A percentile compares a stretch with the other conserved stretches of the same genome.
Conservation (phyloP, 2,329 filamentous ascomycete genomes). For the Monosporascus sp. region DNA sequence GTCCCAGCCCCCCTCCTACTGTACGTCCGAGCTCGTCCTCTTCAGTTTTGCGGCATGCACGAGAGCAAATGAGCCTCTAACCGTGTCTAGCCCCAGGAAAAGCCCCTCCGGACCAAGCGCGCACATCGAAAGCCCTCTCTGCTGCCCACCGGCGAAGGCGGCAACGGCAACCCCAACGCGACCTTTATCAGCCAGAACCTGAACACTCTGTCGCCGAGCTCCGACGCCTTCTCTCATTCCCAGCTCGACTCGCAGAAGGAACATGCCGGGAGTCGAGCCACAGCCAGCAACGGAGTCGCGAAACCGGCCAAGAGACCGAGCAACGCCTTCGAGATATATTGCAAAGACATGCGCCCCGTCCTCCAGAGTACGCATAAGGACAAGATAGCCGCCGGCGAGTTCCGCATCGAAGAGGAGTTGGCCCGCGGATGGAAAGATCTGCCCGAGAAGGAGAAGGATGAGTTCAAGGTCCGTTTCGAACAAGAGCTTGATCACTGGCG, state of each 20-base stretch:
- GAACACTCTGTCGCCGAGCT: conserved; percentile 42
- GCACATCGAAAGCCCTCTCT: conserved; percentile 60
- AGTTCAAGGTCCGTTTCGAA: conserved; percentile 40
- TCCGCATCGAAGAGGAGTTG: conserved; percentile 50
- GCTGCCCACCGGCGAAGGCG: conserved; percentile 37
- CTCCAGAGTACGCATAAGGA: conserved; percentile 42
- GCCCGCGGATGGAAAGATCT: conserved; percentile 51
- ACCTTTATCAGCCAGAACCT: conserved; percentile 44
- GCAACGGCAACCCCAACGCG: conserved; percentile 32
- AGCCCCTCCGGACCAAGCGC: conserved; percentile 69
- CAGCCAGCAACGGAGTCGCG: conserved; percentile 36
- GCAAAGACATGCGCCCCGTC: conserved; percentile 41
- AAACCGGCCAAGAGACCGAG: conserved; percentile 38
- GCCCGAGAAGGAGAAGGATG: conserved; percentile 42
- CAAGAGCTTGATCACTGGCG: conserved; percentile 35
- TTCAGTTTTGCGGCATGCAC: not conserved
- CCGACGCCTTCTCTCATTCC: conserved; percentile 49
- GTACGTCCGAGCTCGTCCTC: conserved; percentile 39
- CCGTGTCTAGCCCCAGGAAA: conserved; percentile 62
- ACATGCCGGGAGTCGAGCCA: conserved; percentile 21
- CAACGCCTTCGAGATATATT: conserved; percentile 52
- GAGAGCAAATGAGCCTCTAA: conserved; percentile 17
- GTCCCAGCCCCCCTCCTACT: conserved; percentile 73
- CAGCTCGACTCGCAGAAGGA: conserved; percentile 35
- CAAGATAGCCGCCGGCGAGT: conserved; percentile 26